Evolutionary conservation across 768 basidiomycete species (phyloP), one percentile per base, ranked within the genome.

Genomic region (Lentinula raphanica): DNA sequence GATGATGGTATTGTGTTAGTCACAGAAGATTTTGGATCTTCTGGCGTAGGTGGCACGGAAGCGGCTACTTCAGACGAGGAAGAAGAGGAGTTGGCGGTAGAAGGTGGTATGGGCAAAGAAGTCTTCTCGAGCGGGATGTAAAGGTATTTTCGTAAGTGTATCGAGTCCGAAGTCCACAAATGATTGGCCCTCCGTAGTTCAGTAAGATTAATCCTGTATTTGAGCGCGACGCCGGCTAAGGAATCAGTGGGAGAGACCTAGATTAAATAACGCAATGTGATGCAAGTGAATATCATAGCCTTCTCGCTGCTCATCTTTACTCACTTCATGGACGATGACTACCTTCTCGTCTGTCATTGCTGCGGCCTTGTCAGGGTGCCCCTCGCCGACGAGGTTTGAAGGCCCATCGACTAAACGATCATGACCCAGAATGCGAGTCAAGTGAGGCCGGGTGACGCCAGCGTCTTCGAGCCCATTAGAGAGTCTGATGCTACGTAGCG

Each of bases 121-220:
- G 83, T 77, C 60, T 78, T 77, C 51, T 87, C 83, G 35, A 87
- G 66, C 0, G 95, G 94, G 58, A 98, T 87, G 65, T 90, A 86
- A 35, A 97, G 82, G 5, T 84, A 77, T 46, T 85, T 85, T 28
- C 95, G 88, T 32, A 94, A 80, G 72, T 96, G 92, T 46, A 99
- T 90, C 1, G 92, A 81, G 68, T 98, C 97, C 6, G 91, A 88
- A 5, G 92, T 70, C 97, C 97, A 99, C 7, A 99, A 76, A 62
- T 94, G 92, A 70, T 99, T 99, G 49, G 87, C 86, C 63, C 86
- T 80, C 49, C 95, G 87, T 12, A 99, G 80, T 13, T 89, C 87
- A 27, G 91, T 81, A 54, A 97, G 76, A 17, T 87, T 81, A 55
- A 96, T 87, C 2, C 92, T 92, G 69, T 98, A 97, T 64, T 87